These are phyloP conservation scores for Euphorbia corollata DNA, from an alignment of 441 rosid species.

Conservation along the genomic window DNA sequence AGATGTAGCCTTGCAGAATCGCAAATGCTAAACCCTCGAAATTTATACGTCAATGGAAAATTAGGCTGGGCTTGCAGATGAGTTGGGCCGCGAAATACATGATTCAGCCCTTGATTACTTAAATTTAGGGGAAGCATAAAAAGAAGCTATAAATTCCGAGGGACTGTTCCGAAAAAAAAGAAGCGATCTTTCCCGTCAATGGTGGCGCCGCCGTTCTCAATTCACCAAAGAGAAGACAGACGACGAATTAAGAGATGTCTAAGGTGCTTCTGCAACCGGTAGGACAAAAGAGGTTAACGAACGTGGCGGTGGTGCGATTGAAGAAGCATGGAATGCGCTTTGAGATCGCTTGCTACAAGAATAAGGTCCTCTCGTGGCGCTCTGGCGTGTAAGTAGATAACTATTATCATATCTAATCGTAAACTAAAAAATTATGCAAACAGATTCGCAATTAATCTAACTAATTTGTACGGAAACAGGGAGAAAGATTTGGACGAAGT, in stretches of 20 bases:
- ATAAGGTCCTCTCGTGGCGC: conserved; percentile 99
- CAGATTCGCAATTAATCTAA: not conserved
- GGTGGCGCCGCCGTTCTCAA: not conserved
- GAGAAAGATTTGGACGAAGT: conserved; percentile 98
- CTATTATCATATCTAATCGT: not conserved
- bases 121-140: not conserved
- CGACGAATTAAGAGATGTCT: conserved; percentile 40
- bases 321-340: conserved; percentile 85
- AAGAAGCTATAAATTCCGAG: not conserved
- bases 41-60: not conserved
- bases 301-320: conserved; percentile 89
- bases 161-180: not conserved
- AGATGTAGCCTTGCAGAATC: not conserved
- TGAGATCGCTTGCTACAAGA: conserved; percentile 96
- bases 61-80: not conserved
- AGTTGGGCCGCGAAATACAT: conserved; percentile 1
- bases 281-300: conserved; percentile 91
- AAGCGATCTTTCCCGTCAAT: not conserved
- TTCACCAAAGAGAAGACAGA: not conserved
- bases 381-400: conserved; percentile 63
- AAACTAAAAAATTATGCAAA: not conserved
- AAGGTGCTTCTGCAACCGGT: conserved; percentile 73
- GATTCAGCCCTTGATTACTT: conserved; percentile 1
- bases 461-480: conserved; percentile 28
- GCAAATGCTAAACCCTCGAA: not conserved